Conservation (phyloP, 148 eudicot genomes). For the Fagopyrum esculentum region DNA sequence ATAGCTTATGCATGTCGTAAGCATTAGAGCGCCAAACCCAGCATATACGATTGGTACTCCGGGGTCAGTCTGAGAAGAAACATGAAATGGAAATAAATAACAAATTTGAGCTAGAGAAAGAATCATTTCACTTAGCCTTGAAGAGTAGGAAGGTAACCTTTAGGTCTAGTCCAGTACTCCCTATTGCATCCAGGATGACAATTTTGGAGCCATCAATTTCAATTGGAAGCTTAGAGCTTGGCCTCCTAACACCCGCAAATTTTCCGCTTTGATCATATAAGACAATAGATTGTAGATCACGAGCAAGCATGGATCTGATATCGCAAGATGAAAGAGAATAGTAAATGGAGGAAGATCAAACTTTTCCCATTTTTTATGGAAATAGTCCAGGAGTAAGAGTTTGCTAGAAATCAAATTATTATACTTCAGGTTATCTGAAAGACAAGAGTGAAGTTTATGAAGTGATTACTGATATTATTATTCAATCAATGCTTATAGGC, state of each 20-base stretch:
- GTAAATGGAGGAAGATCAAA: slow-evolving; percentile 2
- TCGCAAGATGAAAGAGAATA: slow-evolving; percentile 9
- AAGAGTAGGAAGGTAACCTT: slow-evolving; percentile 35
- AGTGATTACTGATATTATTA: not conserved
- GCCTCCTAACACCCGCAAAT: slow-evolving; percentile 84
- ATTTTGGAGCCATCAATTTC: slow-evolving; percentile 78
- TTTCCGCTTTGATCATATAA: slow-evolving; percentile 91
- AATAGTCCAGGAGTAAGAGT: not conserved
- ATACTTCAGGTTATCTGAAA: not conserved
- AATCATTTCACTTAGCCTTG: not conserved
- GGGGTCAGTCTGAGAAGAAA: slow-evolving; percentile 70
- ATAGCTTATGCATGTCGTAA: slow-evolving; percentile 90
- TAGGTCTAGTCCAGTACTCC: slow-evolving; percentile 85
- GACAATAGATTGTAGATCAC: slow-evolving; percentile 88
- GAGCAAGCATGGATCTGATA: slow-evolving; percentile 93
- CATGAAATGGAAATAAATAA: not conserved
- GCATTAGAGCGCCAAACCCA: slow-evolving; percentile 95
- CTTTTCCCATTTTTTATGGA: not conserved
- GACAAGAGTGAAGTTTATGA: not conserved
- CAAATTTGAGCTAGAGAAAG: not conserved
- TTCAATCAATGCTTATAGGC: not conserved
- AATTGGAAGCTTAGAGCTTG: slow-evolving; percentile 84
- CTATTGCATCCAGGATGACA: slow-evolving; percentile 79
- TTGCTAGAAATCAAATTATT: not conserved
- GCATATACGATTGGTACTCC: slow-evolving; percentile 94